These are phyloP conservation scores for Blastocystis sp. DNA, from an alignment of 352 stramenopile species.

Conservation along the genomic window DNA sequence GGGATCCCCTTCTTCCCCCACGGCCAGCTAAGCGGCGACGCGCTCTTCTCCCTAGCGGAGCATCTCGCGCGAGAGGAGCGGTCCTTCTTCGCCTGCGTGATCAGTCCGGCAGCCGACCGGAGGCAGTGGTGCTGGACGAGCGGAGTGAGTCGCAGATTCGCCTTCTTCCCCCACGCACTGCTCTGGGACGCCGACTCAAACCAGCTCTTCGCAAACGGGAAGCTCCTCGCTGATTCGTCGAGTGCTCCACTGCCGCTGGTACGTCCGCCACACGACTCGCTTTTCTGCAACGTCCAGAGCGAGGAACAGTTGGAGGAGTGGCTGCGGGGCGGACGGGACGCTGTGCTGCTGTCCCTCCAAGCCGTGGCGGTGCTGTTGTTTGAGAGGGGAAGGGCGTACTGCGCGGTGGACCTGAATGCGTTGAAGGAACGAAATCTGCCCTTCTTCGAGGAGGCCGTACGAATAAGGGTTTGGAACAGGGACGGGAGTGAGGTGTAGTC, in stretches of 20 bases:
- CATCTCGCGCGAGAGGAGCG: background rate
- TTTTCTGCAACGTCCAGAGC: background rate
- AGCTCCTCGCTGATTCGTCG: background rate
- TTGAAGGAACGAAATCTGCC: background rate
- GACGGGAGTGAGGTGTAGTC: constrained; percentile 1
- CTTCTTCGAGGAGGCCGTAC: background rate
- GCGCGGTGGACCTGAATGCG: background rate
- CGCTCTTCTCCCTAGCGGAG: background rate
- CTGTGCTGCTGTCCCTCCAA: background rate
- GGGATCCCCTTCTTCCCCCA: constrained; percentile 20
- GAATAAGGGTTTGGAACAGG: background rate
- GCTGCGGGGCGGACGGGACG: background rate
- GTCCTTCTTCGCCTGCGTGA: constrained; percentile 37
- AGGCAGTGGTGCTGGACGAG: background rate
- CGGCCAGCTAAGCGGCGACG: background rate
- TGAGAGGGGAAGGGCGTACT: background rate
- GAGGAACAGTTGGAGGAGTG: background rate
- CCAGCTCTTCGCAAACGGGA: background rate
- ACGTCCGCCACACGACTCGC: background rate
- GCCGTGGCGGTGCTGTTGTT: background rate
- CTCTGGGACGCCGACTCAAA: constrained; percentile 46
- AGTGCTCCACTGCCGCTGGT: background rate
- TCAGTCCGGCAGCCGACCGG: background rate
- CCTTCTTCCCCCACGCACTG: background rate
- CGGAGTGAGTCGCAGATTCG: background rate